These are phyloP conservation scores for Diaporthe eres DNA, from an alignment of 2,329 filamentous ascomycete genomes.

Conservation along the genomic window DNA sequence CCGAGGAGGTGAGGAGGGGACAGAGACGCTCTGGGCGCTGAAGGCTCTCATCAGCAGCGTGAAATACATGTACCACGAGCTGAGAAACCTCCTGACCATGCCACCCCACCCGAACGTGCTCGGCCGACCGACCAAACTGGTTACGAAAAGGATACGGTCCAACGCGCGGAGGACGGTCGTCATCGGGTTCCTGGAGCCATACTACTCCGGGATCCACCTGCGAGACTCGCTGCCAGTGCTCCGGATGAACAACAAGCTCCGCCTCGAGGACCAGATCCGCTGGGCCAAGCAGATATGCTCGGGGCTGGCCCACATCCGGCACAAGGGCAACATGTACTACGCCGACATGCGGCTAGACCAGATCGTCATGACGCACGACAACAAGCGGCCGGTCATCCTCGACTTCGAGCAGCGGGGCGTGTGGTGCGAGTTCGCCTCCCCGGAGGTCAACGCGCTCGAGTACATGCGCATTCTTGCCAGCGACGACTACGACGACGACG, in stretches of 20 bases:
- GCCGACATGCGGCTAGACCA: conserved; percentile 73
- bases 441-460: conserved; percentile 72
- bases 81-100: conserved; percentile 67
- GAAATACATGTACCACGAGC: conserved; percentile 74
- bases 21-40: conserved; percentile 63
- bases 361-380: conserved; percentile 63
- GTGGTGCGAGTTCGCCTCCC: conserved; percentile 73
- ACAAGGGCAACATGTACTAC: conserved; percentile 64
- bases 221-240: conserved; percentile 68
- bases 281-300: conserved; percentile 68
- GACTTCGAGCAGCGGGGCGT: conserved; percentile 75
- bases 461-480: conserved; percentile 68
- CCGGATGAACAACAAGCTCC: conserved; percentile 60
- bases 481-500: conserved; percentile 59
- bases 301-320: conserved; percentile 65
- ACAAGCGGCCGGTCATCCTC: conserved; percentile 66
- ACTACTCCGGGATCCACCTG: conserved; percentile 67
- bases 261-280: conserved; percentile 60
- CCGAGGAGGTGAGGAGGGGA: conserved; percentile 45
- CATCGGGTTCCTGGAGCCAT: conserved; percentile 70
- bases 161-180: conserved; percentile 69
- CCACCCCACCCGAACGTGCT: conserved; percentile 68
- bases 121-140: conserved; percentile 64
- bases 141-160: conserved; percentile 70
- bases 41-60: conserved; percentile 71